Conservation (phyloP, 495 filamentous ascomycete genomes). For the Penicillium robsamsonii region DNA sequence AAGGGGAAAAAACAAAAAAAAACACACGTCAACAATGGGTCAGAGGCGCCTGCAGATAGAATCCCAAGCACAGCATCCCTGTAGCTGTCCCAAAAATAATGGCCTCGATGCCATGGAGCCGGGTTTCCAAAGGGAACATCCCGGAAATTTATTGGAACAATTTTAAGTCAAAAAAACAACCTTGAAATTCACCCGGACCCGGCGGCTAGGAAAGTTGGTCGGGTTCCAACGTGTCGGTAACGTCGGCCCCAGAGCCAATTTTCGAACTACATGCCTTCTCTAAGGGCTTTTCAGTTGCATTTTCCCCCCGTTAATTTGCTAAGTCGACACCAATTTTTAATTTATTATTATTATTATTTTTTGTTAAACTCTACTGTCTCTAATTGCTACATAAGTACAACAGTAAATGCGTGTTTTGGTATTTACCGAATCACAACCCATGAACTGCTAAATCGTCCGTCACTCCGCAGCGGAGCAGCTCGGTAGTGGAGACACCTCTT, state of each 20-base stretch:
- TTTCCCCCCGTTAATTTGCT: not conserved
- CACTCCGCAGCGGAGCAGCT: not conserved
- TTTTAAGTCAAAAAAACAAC: constrained; percentile 15
- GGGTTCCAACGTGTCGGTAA: constrained; percentile 30
- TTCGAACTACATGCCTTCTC: not conserved
- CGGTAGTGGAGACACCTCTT: constrained; percentile 1
- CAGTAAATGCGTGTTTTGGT: not conserved
- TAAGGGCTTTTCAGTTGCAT: not conserved
- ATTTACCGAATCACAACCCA: not conserved
- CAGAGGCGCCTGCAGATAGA: no score
- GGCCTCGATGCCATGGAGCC: constrained; percentile 17
- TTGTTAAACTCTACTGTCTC: no score
- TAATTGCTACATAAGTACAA: not conserved
- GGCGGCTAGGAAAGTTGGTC: constrained; percentile 23
- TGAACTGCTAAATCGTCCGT: not conserved
- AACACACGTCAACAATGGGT: not conserved
- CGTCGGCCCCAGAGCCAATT: constrained; percentile 22
- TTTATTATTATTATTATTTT: no score
- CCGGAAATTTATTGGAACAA: constrained; percentile 14
- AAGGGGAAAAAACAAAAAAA: no score
- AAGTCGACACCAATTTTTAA: no score
- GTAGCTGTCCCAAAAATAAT: constrained; percentile 15
- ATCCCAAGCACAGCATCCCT: constrained; percentile 13
- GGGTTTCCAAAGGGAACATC: constrained; percentile 20
- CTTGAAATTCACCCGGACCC: constrained; percentile 23